Base-by-base conservation (phyloP, 331 rosid species). In the Cucumis variabilis region DNA sequence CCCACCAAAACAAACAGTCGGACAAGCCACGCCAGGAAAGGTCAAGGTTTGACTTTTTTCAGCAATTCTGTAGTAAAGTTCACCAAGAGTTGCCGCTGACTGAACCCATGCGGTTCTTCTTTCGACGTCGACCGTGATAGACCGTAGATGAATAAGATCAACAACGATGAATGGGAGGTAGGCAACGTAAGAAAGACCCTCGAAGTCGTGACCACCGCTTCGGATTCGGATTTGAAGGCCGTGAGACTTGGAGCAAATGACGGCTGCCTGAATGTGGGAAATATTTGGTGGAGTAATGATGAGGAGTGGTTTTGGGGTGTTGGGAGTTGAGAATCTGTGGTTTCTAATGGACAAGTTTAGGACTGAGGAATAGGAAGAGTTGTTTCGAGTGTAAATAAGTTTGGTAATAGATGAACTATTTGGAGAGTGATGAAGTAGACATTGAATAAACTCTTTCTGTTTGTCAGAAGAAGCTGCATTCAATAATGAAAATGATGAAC, bases 131-230 rank as follows among this genome's bases (percentile, higher is more conserved):
- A 73, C 3, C 4, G 25, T 0, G 8, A 73, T 19, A 1, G 79
- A 73, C 0, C 8, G 37, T 3, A 73, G 25, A 33, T 73, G 19
- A 1, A 73, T 37, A 0, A 73, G 25, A 5, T 73, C 79, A 10
- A 73, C 9, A 0, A 73, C 1, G 51, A 73, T 28, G 16, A 73
- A 73, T 17, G 79, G 79, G 7, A 37, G 14, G 1, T 73, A 3
- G 24, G 79, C 19, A 11, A 73, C 25, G 79, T 73, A 73, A 17
- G 79, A 73, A 73, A 73, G 79, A 10, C 79, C 79, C 25, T 73
- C 79, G 25, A 9, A 17, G 53, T 73, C 79, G 4, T 73, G 79
- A 1, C 79, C 79, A 1, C 51, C 79, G 27, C 79, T 73, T 73
- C 79, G 79, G 11, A 0, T 19, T 73, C 79, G 79, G 53, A 73